Conservation (phyloP, 2,329 filamentous ascomycete species). For the Aspergillus uvarum region DNA sequence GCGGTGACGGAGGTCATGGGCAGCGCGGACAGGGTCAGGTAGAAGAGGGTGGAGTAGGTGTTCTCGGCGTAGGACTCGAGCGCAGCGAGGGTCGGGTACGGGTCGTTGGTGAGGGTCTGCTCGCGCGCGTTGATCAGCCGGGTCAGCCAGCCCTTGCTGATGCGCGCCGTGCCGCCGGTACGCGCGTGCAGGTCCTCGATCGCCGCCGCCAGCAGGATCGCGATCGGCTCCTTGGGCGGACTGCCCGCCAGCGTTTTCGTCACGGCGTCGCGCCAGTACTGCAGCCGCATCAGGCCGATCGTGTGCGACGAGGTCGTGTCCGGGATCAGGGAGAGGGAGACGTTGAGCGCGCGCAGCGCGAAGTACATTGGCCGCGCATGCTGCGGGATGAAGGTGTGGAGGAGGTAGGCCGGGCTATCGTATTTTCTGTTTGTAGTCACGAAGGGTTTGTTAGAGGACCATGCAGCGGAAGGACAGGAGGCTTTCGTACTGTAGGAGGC, state of each 20-base stretch:
- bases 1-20: constrained; percentile 78
- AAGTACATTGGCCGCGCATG: constrained; percentile 79
- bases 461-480: background rate
- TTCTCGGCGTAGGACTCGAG: constrained; percentile 90
- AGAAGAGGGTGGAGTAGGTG: constrained; percentile 90
- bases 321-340: constrained; percentile 85
- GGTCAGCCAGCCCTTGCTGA: constrained; percentile 71
- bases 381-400: constrained; percentile 78
- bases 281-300: constrained; percentile 83
- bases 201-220: constrained; percentile 74
- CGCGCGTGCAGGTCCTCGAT: constrained; percentile 57
- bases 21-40: constrained; percentile 77
- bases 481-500: constrained; percentile 52
- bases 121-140: constrained; percentile 79
- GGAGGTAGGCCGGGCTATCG: constrained; percentile 83
- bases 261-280: constrained; percentile 91
- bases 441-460: constrained; percentile 1
- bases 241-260: constrained; percentile 71
- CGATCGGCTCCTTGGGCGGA: constrained; percentile 88
- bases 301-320: constrained; percentile 86
- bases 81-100: constrained; percentile 69
- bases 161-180: constrained; percentile 48
- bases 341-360: constrained; percentile 86
- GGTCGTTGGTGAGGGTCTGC: constrained; percentile 77
- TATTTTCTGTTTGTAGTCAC: constrained; percentile 62